Evolutionary conservation across 768 basidiomycete species (phyloP), one percentile per base, ranked within the genome.

Genomic region (Galerina marginata): DNA sequence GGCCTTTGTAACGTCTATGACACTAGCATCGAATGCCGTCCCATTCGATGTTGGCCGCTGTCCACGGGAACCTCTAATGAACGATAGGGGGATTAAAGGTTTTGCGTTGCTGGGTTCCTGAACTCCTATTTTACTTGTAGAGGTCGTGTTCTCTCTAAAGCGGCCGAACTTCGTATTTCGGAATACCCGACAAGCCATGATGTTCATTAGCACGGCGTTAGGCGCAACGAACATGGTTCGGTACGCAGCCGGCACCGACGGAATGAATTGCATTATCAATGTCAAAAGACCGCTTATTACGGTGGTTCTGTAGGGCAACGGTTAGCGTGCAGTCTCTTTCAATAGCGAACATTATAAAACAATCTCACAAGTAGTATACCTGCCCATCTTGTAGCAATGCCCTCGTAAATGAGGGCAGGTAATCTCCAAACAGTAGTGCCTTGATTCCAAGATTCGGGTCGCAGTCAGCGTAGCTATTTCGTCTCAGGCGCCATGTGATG

Each of bases 401-500:
- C 29, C 63, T 65, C 5, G 70, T 67, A 9, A 73, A 67, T 5
- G 52, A 56, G 1, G 74, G 71, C 4, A 73, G 39, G 49, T 65
- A 61, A 25, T 56, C 60, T 3, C 71, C 71, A 43, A 66, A 58
- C 7, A 71, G 15, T 2, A 52, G 26, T 16, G 51, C 60, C 25
- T 59, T 50, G 26, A 65, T 11, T 6, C 56, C 53, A 12, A 54
- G 52, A 43, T 62, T 57, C 23, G 52, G 44, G 40, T 26, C 16
- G 9, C 23, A n/a, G 10, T 58, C 49, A n/a, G 40, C 33, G 26
- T 56, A 48, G 9, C 65, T 29, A 40, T 65, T 64, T 9, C 45
- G 25, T 2, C 68, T 53, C 9, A 77, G 58, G 2, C 65, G 60
- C 57, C 62, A 70, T n/a, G 76, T 73, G 9, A 77, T 73, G 9